These are phyloP conservation scores for Periconia sp. DNA, from an alignment of 2,329 filamentous ascomycete genomes.

Conservation along the genomic window DNA sequence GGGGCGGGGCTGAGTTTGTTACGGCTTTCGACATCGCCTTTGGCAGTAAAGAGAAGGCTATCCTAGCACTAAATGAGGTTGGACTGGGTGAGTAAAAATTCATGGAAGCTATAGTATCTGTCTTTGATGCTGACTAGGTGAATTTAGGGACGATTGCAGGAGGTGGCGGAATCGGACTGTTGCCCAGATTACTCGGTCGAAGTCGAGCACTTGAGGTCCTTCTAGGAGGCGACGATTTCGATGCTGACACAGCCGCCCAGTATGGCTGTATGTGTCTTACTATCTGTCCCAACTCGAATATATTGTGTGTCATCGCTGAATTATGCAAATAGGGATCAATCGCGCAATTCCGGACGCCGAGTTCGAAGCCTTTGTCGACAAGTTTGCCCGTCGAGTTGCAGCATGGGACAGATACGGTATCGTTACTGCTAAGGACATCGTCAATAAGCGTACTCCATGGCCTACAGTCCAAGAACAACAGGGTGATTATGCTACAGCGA, in stretches of 20 bases:
- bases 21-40: constrained; percentile 4
- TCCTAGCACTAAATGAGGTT: constrained; percentile 2
- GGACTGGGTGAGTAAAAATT: too few relatives aligned
- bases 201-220: constrained; percentile 1
- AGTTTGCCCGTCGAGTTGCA: too few relatives aligned
- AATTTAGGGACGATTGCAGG: constrained; percentile 1
- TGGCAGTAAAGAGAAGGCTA: constrained; percentile 4
- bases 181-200: constrained; percentile 1
- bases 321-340: too few relatives aligned
- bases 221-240: constrained; percentile 3
- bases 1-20: constrained; percentile 2
- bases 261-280: constrained; percentile 1
- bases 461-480: too few relatives aligned
- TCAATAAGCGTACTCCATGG: too few relatives aligned
- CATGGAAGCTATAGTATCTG: background rate
- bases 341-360: too few relatives aligned
- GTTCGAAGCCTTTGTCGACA: too few relatives aligned
- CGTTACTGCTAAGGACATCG: too few relatives aligned
- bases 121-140: background rate
- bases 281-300: too few relatives aligned
- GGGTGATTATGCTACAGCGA: too few relatives aligned
- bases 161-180: constrained; percentile 3
- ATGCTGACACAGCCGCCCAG: constrained; percentile 3
- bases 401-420: too few relatives aligned
- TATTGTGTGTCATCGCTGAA: too few relatives aligned